Base-by-base conservation (phyloP, 495 filamentous ascomycete genomes). In the Astrothelium macrocarpum region DNA sequence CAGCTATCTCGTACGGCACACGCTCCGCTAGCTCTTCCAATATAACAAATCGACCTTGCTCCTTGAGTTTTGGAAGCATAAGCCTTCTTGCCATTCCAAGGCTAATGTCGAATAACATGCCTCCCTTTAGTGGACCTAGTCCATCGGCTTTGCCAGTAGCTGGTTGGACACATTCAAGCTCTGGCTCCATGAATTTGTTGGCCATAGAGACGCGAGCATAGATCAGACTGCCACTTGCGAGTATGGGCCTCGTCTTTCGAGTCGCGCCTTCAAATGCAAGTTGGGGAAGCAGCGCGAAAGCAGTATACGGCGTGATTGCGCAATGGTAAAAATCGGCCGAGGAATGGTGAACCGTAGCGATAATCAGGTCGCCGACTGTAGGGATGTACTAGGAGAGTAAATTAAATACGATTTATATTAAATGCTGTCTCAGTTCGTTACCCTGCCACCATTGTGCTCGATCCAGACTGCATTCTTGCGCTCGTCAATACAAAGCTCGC, bases 231-330 rank as follows among this genome's bases (percentile, higher is more conserved):
- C 91, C 90, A 2, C 82, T 73, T 43, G 77, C 74, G 65, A 98
- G 80, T 63, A 87, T 80, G 2, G 94, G 94, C 10, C 91, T 84
- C 2, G 90, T 95, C 73, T 97, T 98, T 73, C 90, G 95, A 39
- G 86, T 92, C 28, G 90, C 94, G 64, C 84, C 84, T 74, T 96
- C 91, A 72, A 98, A 98, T 26, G 92, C 83, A 9, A 98, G 82
- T 68, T 95, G 89, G 0, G 90, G 90, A 1, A 98, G 83, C 10
- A 87, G 77, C 1, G 90, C 91, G 67, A 85, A 81, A 10, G 90
- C 73, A 0, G 87, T 87, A 72, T 95, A 85, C 9, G 85, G 84
- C 0, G 82, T 83, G 32, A 90, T 75, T 61, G 82, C 74, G 75
- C 85, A 88, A 72, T 87, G 87, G 79, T 89, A 97, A 67, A 80